Base-by-base conservation (phyloP, 768 basidiomycete genomes). In the Tulasnella sp. region DNA sequence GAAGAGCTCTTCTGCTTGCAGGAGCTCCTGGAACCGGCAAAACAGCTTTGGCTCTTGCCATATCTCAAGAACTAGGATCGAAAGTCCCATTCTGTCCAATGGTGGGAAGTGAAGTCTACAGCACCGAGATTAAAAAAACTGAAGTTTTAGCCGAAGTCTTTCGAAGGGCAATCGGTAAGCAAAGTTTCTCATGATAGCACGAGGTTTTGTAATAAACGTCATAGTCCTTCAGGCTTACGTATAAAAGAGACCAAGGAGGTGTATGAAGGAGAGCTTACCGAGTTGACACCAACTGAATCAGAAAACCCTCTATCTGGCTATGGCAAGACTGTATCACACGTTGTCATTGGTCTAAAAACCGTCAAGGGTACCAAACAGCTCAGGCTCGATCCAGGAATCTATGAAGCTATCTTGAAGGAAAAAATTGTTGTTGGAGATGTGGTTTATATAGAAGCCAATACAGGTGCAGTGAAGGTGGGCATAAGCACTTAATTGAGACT, bases 171-270 rank as follows among this genome's bases (percentile, higher is more conserved):
- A 99, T 99, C 55, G 93, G 92, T 90, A 62, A 62, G 83, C 72
- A 15, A 15, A 25, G 15, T 34, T 39, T 3, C 19, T n/a, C 12
- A n/a, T n/a, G n/a, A 5, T 51, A 27, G 29, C 37, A 32, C 24
- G 3, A 25, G 24, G 42, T 8, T 54, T 22, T 48, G 56, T 25
- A 29, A 22, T 42, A 7, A 43, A 41, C 33, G 34, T 24, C 15
- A 16, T 33, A 42, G 19, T 50, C n/a, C 19, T 37, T 31, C 62
- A 92, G 92, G 93, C 41, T 75, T 98, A 32, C 79, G 93, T 64
- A 95, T 98, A 72, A 98, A 98, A 66, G 95, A 98, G 67, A 96
- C 92, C 5, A 98, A 99, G 64, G 90, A 95, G 62, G 91, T 98
- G 5, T 98, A 92, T 66, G 93, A 98, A 65, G 93, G 95, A 54